Percentiles rank a stretch among this genome's conserved stretches.
phyloP scores from a whole-genome alignment of 164 flowering plant species.

The Aristolochia californica region DNA sequence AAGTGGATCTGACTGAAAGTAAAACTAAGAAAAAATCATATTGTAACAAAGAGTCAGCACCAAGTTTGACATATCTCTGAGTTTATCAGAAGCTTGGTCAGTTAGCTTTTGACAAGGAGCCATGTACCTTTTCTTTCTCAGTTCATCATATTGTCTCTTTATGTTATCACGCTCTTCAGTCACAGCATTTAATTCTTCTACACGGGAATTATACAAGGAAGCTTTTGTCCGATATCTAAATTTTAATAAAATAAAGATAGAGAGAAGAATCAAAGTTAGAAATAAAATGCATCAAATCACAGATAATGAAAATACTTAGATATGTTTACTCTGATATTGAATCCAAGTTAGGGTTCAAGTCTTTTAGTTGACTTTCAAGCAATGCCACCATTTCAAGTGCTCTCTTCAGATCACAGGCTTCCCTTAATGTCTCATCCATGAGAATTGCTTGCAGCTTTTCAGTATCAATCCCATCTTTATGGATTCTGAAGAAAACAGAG shows the following conservation, averaged over 20 bases:
- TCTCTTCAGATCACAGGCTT: slow-evolving; percentile 45
- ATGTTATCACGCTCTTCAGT: slow-evolving; percentile 86
- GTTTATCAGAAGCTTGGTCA: too few relatives aligned
- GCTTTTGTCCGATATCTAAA: slow-evolving; percentile 71
- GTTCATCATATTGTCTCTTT: slow-evolving; percentile 83
- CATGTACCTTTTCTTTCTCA: slow-evolving; percentile 88
- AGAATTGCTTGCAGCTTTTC: slow-evolving; percentile 70
- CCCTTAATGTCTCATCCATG: slow-evolving; percentile 32
- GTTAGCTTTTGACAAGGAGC: neutral
- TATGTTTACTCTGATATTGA: slow-evolving; percentile 91
- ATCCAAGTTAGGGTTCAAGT: slow-evolving; percentile 96
- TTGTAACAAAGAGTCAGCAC: too few relatives aligned
- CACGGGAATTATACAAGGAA: slow-evolving; percentile 64
- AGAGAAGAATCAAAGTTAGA: neutral
- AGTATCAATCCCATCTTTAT: slow-evolving; percentile 79
- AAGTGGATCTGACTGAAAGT: too few relatives aligned
- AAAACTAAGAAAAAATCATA: too few relatives aligned
- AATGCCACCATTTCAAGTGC: slow-evolving; percentile 77
- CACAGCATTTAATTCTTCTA: slow-evolving; percentile 64
- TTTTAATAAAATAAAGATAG: neutral
- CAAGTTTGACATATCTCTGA: too few relatives aligned
- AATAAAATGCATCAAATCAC: neutral
- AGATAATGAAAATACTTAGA: slow-evolving; percentile 4
- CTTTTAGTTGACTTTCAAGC: slow-evolving; percentile 87
- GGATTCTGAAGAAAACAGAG: slow-evolving; percentile 37